Evolutionary conservation across 352 stramenopile species (phyloP).

Genomic region (Pilasporangium apinafurcum): DNA sequence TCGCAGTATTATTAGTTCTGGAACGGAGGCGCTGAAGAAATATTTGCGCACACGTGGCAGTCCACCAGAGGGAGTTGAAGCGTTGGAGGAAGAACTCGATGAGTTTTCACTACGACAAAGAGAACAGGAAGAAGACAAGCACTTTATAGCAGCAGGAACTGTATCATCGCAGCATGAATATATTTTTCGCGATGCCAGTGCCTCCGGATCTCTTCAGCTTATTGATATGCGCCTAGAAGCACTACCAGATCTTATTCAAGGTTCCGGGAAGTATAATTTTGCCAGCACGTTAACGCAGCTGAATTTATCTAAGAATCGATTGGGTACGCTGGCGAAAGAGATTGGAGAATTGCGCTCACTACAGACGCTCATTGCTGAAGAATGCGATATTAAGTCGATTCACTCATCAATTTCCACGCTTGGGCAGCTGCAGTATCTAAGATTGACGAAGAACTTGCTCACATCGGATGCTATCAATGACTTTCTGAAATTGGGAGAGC

Average conservation of each 20-base stretch:
- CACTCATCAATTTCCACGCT: slow-evolving; percentile 46
- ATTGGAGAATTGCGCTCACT: slow-evolving; percentile 51
- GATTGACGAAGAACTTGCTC: slow-evolving; percentile 72
- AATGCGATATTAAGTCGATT: slow-evolving; percentile 51
- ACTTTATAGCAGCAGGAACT: slow-evolving; percentile 5
- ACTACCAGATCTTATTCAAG: slow-evolving; percentile 28
- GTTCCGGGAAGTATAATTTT: slow-evolving; percentile 43
- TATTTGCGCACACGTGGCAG: slow-evolving; percentile 70
- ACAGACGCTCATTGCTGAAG: slow-evolving; percentile 61
- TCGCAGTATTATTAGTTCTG: slow-evolving; percentile 48
- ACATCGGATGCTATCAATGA: slow-evolving; percentile 40
- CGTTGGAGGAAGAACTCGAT: slow-evolving; percentile 62
- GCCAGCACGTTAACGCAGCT: slow-evolving; percentile 45
- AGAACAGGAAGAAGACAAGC: slow-evolving; percentile 29
- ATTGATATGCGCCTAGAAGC: slow-evolving; percentile 44
- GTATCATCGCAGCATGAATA: slow-evolving; percentile 36
- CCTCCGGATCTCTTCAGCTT: slow-evolving; percentile 47
- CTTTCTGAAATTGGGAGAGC: slow-evolving; percentile 19
- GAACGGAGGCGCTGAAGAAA: slow-evolving; percentile 74
- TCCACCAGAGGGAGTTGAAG: slow-evolving; percentile 51
- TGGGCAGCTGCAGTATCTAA: slow-evolving; percentile 44
- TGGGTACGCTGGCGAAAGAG: slow-evolving; percentile 29
- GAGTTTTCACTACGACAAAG: slow-evolving; percentile 52
- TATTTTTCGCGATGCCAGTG: slow-evolving; percentile 57
- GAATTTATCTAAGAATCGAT: slow-evolving; percentile 67